Percentiles rank a stretch among this genome's conserved stretches.
Evolutionary conservation across 495 filamentous ascomycete genomes (phyloP).

Genomic region (Acidomyces sp.): DNA sequence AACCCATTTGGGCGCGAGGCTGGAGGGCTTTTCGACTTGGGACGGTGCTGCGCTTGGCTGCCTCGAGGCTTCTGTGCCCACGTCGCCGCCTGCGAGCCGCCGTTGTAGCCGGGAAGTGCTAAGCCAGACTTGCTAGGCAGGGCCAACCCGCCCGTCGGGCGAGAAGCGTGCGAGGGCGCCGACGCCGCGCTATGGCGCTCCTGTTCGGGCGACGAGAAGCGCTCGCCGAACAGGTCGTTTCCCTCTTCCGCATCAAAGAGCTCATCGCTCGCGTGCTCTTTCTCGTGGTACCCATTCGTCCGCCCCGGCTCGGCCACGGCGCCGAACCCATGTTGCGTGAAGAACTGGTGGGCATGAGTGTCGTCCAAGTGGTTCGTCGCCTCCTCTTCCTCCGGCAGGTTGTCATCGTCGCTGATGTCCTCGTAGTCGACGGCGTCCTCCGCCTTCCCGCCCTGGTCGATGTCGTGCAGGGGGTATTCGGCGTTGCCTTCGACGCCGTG

Average conservation of each 20-base stretch:
- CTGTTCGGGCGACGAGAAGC: slow-evolving; percentile 10
- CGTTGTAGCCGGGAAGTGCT: slow-evolving; percentile 5
- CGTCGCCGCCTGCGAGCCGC: background rate
- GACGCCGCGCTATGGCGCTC: background rate
- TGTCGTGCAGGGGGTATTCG: slow-evolving; percentile 11
- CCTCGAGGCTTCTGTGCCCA: background rate
- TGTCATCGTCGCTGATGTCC: slow-evolving; percentile 60
- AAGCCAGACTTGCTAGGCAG: slow-evolving; percentile 13
- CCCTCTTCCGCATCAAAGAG: slow-evolving; percentile 24
- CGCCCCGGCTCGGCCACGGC: slow-evolving; percentile 27
- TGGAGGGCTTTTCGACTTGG: slow-evolving; percentile 8
- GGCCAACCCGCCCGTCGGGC: slow-evolving; percentile 10
- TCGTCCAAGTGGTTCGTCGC: slow-evolving; percentile 12
- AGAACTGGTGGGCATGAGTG: background rate
- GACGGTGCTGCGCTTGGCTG: slow-evolving; percentile 1
- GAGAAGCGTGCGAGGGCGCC: background rate
- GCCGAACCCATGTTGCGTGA: slow-evolving; percentile 7
- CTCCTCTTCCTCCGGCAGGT: slow-evolving; percentile 55
- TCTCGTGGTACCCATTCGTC: slow-evolving; percentile 9
- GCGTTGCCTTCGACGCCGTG: slow-evolving; percentile 1
- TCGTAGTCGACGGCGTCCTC: slow-evolving; percentile 78
- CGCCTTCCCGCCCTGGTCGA: slow-evolving; percentile 58
- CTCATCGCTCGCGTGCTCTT: slow-evolving; percentile 18
- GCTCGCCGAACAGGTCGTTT: slow-evolving; percentile 24
- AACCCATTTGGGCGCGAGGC: slow-evolving; percentile 3